Evolutionary conservation across 805 yeast species (phyloP).

Genomic region (Metschnikowia colocasiae): DNA sequence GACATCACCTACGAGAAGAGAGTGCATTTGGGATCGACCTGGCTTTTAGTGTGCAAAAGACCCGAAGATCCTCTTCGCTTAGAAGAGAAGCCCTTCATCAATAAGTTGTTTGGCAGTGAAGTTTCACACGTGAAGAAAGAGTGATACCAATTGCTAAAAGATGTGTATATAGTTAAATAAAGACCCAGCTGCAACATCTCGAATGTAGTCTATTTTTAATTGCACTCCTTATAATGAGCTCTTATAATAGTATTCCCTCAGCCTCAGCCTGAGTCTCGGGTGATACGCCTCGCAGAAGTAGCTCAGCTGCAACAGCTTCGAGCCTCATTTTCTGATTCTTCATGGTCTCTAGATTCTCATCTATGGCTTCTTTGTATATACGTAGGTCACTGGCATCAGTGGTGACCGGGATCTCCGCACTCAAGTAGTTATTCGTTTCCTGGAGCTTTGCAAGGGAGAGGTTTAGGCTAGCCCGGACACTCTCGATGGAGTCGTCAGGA

Average conservation of each 20-base stretch:
- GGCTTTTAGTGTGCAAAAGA: conserved; percentile 74
- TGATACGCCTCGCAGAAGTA: conserved; percentile 36
- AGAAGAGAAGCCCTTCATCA: conserved; percentile 41
- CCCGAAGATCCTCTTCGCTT: conserved; percentile 58
- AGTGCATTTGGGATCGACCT: conserved; percentile 89
- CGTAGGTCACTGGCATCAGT: conserved; percentile 41
- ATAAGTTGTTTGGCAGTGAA: conserved; percentile 40
- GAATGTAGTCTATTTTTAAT: neutral
- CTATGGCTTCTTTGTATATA: conserved; percentile 51
- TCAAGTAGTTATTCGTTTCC: conserved; percentile 50
- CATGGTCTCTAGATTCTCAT: conserved; percentile 55
- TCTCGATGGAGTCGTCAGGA: conserved; percentile 35
- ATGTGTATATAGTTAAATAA: neutral
- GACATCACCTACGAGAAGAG: conserved; percentile 77
- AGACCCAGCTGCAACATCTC: neutral
- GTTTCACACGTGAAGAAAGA: conserved; percentile 24
- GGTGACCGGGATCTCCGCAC: conserved; percentile 32
- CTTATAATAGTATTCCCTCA: conserved; percentile 12
- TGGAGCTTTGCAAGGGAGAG: conserved; percentile 33
- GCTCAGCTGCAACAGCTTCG: conserved; percentile 44
- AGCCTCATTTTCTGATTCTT: conserved; percentile 47
- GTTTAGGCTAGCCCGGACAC: conserved; percentile 21
- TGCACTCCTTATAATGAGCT: neutral
- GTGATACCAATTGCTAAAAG: neutral
- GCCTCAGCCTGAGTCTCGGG: neutral